Conservation (phyloP, 2,329 filamentous ascomycete species). For the Didymellaceae sp. region DNA sequence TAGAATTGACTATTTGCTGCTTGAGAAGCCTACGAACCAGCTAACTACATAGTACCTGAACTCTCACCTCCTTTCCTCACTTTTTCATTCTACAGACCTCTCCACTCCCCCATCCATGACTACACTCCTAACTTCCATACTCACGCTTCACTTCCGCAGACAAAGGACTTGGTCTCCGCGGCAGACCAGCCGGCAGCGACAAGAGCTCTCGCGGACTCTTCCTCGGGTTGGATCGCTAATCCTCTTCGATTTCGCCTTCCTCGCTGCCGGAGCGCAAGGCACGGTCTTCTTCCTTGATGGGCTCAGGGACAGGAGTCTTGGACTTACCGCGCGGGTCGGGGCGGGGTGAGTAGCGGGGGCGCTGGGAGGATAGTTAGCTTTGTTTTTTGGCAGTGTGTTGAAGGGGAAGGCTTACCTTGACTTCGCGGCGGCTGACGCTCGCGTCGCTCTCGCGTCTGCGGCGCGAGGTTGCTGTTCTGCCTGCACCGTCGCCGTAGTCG, state of each 20-base stretch:
- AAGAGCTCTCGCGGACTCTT: background rate
- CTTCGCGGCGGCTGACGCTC: conserved; percentile 50
- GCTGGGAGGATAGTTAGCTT: conserved; percentile 22
- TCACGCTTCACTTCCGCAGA: background rate
- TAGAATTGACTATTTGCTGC: too few species aligned
- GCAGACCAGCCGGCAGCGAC: background rate
- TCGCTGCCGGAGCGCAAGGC: conserved; percentile 85
- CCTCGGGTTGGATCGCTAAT: conserved; percentile 40
- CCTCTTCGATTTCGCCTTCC: conserved; percentile 96
- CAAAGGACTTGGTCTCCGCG: background rate
- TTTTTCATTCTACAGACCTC: too few species aligned
- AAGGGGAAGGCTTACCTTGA: conserved; percentile 48
- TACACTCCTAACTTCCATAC: too few species aligned
- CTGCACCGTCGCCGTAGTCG: conserved; percentile 77
- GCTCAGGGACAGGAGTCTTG: conserved; percentile 58
- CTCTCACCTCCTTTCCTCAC: too few species aligned
- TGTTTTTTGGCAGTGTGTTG: background rate
- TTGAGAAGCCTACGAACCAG: too few species aligned
- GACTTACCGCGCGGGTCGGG: conserved; percentile 60
- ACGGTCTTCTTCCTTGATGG: conserved; percentile 64
- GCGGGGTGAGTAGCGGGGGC: conserved; percentile 59
- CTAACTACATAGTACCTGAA: too few species aligned
- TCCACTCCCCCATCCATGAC: too few species aligned
- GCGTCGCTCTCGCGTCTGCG: conserved; percentile 78
- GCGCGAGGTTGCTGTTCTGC: conserved; percentile 63